Percentiles rank a stretch among this genome's conserved stretches.
These are phyloP conservation scores for Tylopilus sp. DNA, from an alignment of 1,284 basidiomycete genomes.

Conservation along the genomic window DNA sequence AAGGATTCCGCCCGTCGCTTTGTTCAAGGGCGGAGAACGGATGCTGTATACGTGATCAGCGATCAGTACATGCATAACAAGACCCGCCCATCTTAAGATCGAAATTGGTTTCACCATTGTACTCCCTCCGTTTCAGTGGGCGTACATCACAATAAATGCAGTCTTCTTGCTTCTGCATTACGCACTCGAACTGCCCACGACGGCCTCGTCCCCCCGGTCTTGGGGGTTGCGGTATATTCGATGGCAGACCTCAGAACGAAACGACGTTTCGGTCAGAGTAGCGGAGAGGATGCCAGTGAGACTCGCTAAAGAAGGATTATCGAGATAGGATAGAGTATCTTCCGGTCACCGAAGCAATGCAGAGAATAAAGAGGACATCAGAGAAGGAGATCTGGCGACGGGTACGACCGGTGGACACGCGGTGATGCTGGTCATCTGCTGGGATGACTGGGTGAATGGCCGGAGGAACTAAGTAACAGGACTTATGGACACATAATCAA, in stretches of 20 bases:
- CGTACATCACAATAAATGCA: constrained; percentile 72
- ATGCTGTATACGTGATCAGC: no score
- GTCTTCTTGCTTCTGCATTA: constrained; percentile 69
- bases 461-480: constrained; percentile 9
- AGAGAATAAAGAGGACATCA: constrained; percentile 46
- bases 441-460: constrained; percentile 65
- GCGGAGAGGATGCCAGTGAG: constrained; percentile 73
- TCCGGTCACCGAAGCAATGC: constrained; percentile 42
- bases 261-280: constrained; percentile 58
- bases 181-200: constrained; percentile 57
- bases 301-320: constrained; percentile 63
- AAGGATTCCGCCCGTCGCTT: no score
- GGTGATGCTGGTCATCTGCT: constrained; percentile 52
- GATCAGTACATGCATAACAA: no score
- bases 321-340: constrained; percentile 66
- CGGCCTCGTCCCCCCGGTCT: constrained; percentile 52
- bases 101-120: constrained; percentile 65
- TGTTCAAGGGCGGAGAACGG: no score
- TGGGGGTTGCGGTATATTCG: constrained; percentile 70
- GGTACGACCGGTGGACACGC: constrained; percentile 58
- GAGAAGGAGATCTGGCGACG: constrained; percentile 53
- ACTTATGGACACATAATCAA: constrained; percentile 18
- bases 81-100: constrained; percentile 48
- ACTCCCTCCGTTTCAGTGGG: constrained; percentile 69
- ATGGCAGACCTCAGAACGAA: constrained; percentile 69